These are phyloP conservation scores for Vigna angularis DNA, from an alignment of 306 rosid genomes.

Conservation along the genomic window DNA sequence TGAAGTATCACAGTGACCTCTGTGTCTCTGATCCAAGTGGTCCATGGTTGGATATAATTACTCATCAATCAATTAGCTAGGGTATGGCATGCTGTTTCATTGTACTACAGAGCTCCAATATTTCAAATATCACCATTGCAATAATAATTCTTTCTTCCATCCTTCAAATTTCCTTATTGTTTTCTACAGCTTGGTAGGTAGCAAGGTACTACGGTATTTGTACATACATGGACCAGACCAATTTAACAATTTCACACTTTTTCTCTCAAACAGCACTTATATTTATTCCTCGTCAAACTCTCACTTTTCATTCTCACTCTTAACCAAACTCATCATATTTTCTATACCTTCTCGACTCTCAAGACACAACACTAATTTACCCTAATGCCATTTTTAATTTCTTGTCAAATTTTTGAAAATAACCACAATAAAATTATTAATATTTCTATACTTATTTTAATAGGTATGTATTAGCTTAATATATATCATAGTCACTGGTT, in stretches of 20 bases:
- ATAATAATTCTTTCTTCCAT: neutral
- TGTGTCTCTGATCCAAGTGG: neutral
- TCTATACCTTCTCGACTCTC: too few species aligned
- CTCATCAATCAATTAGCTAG: neutral
- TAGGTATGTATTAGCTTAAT: too few species aligned
- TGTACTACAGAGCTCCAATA: conserved; percentile 11
- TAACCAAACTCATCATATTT: too few species aligned
- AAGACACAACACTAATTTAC: too few species aligned
- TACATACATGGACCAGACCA: neutral
- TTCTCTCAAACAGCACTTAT: too few species aligned
- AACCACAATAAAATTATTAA: too few species aligned
- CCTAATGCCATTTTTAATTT: too few species aligned
- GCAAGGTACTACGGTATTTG: conserved; percentile 18
- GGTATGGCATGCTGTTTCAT: conserved; percentile 6
- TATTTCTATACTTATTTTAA: too few species aligned
- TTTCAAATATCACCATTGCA: neutral
- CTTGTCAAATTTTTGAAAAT: too few species aligned
- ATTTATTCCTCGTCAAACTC: too few species aligned
- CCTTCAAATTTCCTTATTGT: neutral
- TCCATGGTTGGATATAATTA: conserved; percentile 23
- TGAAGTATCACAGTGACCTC: neutral
- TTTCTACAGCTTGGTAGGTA: neutral
- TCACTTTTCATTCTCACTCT: too few species aligned
- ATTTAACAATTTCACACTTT: neutral
- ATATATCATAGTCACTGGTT: too few species aligned